These are phyloP conservation scores for Lactarius indigo DNA, from an alignment of 768 basidiomycete species.

Conservation along the genomic window DNA sequence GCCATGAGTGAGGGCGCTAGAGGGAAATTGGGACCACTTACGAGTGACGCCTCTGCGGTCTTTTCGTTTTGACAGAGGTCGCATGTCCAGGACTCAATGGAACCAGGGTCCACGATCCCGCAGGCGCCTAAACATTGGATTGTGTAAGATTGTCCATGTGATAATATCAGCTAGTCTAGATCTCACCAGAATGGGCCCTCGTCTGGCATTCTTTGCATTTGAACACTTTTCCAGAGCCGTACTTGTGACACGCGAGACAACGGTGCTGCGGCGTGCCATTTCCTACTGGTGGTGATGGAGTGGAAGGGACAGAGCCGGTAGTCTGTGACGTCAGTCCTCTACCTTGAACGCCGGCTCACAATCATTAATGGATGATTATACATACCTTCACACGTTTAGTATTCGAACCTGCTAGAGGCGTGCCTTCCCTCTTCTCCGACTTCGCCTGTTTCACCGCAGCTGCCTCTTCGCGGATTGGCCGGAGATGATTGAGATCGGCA, in stretches of 20 bases:
- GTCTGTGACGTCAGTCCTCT: constrained; percentile 36
- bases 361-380: not conserved
- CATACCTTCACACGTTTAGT: constrained; percentile 66
- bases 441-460: constrained; percentile 37
- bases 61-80: constrained; percentile 86
- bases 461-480: constrained; percentile 66
- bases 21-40: constrained; percentile 35
- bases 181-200: constrained; percentile 72
- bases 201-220: constrained; percentile 80
- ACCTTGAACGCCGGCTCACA: not conserved
- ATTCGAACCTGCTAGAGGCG: constrained; percentile 45
- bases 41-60: constrained; percentile 75
- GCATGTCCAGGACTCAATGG: constrained; percentile 76
- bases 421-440: constrained; percentile 59
- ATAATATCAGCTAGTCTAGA: constrained; percentile 1
- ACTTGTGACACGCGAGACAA: constrained; percentile 72
- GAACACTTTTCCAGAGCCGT: constrained; percentile 76
- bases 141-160: not conserved
- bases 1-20: constrained; percentile 7
- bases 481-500: constrained; percentile 72
- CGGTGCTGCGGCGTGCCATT: constrained; percentile 53
- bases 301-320: constrained; percentile 44
- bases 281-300: constrained; percentile 52
- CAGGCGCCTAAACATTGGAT: constrained; percentile 46
- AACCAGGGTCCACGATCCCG: constrained; percentile 61